Evolutionary conservation across 805 yeast genomes (phyloP).

Genomic region (Spathaspora passalidarum): DNA sequence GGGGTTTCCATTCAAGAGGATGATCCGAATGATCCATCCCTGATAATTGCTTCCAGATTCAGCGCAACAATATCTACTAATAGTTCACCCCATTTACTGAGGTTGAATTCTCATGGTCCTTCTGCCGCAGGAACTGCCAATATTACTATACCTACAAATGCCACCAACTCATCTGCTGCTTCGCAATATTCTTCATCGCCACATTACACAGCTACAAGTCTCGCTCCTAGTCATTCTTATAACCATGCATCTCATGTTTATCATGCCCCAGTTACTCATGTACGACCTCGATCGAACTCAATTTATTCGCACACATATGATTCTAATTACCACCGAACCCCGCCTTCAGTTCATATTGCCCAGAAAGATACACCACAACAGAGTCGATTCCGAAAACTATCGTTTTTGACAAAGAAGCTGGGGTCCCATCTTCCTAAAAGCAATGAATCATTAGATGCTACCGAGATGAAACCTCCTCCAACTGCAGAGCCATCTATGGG

Average conservation of each 20-base stretch:
- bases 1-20: background rate
- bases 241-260: background rate
- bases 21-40: slow-evolving; percentile 5
- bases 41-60: slow-evolving; percentile 5
- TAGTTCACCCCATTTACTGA: background rate
- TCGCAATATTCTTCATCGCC: background rate
- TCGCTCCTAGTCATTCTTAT: slow-evolving; percentile 4
- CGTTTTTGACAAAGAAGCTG: slow-evolving; percentile 3
- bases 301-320: slow-evolving; percentile 1
- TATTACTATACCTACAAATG: background rate
- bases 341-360: background rate
- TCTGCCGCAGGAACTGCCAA: background rate
- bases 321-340: background rate
- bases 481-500: background rate
- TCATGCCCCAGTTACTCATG: background rate
- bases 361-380: background rate
- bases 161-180: no score
- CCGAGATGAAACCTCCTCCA: background rate
- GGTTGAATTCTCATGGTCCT: background rate
- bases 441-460: background rate
- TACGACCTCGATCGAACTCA: background rate
- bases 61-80: slow-evolving; percentile 2
- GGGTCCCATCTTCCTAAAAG: background rate
- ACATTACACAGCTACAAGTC: background rate
- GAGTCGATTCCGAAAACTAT: slow-evolving; percentile 7